Evolutionary conservation across 441 rosid genomes (phyloP), one percentile per base, ranked within the genome.

Genomic region (Erysimum cheiri): DNA sequence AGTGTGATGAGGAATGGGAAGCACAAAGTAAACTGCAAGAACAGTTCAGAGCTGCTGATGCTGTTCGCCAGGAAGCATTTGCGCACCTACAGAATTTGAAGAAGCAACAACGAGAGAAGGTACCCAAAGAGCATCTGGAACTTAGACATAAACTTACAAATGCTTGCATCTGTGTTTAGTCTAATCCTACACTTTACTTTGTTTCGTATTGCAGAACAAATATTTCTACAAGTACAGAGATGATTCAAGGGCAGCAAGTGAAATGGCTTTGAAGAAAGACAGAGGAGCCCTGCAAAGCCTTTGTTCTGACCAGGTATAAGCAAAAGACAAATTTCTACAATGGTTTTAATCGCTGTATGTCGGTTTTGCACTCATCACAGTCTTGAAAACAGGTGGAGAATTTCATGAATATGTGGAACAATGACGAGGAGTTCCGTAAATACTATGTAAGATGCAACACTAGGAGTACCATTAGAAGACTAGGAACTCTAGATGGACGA

Each of bases 401-500:
- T 8, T 63, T 87, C 70, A 86, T 93, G 93, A 80, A 86, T 62
- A 49, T 77, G 67, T 90, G 93, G 97, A 87, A 87, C 75, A 79
- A 66, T 47, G 70, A 81, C 32, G 88, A 77, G 22, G 93, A 85
- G 73, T 93, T 88, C 77, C 88, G 96, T 44, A 81, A 64, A 44
- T 85, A 88, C 53, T 93, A 93, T 70, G 55, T 79, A 70, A 84
- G 78, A 46, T 74, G 83, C 84, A 93, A 89, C 72, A 41, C 77
- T 10, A 83, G 80, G 64, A 85, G 90, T 69, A 93, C 94, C 26
- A 35, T 80, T 6, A 80, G 87, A 84, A 90, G 96, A 83, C 69
- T 93, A 66, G 85, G 81, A 79, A 93, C 96, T 15, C 64, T 80
- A 53, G 98, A 93, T 76, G 98, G 98, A 52, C 93, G 98, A 63